phyloP scores from a whole-genome alignment of 2,329 filamentous ascomycete species.

The Penicillium sumatraense region DNA sequence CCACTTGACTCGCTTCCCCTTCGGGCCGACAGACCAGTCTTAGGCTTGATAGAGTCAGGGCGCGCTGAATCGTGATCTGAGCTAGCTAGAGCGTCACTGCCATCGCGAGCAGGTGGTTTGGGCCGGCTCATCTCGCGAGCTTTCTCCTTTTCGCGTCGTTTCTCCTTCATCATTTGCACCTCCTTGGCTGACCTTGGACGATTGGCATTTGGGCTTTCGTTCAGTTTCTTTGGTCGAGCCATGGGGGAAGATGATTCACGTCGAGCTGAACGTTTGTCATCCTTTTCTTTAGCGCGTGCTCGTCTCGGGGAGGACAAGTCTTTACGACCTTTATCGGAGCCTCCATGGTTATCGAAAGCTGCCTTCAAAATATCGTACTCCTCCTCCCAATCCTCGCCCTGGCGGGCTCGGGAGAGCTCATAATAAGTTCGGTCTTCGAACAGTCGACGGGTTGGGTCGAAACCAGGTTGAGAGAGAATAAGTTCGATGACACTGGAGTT shows the following conservation, averaged over 20 bases:
- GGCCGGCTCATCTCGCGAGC: conserved; percentile 21
- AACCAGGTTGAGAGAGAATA: conserved; percentile 74
- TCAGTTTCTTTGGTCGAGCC: conserved; percentile 35
- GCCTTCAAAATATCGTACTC: conserved; percentile 81
- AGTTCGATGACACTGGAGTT: conserved; percentile 85
- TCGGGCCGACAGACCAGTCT: conserved; percentile 26
- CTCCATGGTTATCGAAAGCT: conserved; percentile 49
- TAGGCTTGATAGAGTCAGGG: conserved; percentile 33
- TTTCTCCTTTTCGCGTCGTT: conserved; percentile 37
- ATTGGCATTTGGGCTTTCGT: conserved; percentile 36
- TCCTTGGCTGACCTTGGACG: conserved; percentile 32
- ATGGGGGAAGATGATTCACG: conserved; percentile 47
- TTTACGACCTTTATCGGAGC: conserved; percentile 38
- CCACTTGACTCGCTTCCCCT: conserved; percentile 38
- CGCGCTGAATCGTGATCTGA: conserved; percentile 40
- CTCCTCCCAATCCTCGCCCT: conserved; percentile 86
- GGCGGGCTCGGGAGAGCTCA: conserved; percentile 81
- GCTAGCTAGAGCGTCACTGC: conserved; percentile 28
- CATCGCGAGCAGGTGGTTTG: conserved; percentile 28
- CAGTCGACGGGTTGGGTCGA: conserved; percentile 77
- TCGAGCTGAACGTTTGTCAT: conserved; percentile 37
- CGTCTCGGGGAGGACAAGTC: conserved; percentile 43
- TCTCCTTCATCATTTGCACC: conserved; percentile 27
- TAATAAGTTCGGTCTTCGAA: conserved; percentile 81
- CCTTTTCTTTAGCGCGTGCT: conserved; percentile 45